Base-by-base conservation (phyloP, 345 rosid species). In the Diplotaxis tenuifolia region DNA sequence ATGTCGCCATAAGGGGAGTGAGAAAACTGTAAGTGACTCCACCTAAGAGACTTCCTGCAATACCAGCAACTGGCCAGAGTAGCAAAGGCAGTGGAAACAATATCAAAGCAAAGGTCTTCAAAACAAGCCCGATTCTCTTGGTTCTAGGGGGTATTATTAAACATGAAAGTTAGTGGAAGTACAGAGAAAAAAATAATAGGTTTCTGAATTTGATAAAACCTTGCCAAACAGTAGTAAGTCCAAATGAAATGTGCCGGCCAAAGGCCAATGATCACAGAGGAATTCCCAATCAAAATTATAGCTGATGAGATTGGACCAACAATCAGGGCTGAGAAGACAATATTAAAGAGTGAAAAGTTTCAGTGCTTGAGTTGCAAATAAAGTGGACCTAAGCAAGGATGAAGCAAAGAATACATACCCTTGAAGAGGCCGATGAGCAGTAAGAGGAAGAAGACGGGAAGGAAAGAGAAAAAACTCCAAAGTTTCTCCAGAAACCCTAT, bases 181-280 rank as follows among this genome's bases (percentile, higher is more conserved):
- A 55, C 4, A 16, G 31, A 34, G 18, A n/a, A 75, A 9, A 14
- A 9, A 67, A 11, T n/a, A 4, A 25, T 19, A 3, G 31, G 10
- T 57, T 9, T 38, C 32, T 10, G 4, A 61, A 31, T 27, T 10
- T 12, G 27, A 9, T 15, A 38, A 9, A 62, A 91, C 98, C 90
- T 89, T 54, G 84, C 82, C 2, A 90, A 85, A 79, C 93, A 84
- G 78, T 82, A 90, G 74, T 79, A 84, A 70, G 93, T 89, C 93
- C 93, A 93, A 7, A 84, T 2, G 70, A 85, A 80, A 84, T 89
- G 98, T 67, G 93, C 94, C 16, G 83, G 78, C 97, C 97, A 93
- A 18, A 90, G 91, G 5, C 98, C 97, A 57, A 83, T 65, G 36
- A 86, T 80, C 18, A 90, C 87, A 11, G 83, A 81, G 21, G 91